Evolutionary conservation across 2,329 filamentous ascomycete species (phyloP).

Genomic region (Dissoconium aciculare): DNA sequence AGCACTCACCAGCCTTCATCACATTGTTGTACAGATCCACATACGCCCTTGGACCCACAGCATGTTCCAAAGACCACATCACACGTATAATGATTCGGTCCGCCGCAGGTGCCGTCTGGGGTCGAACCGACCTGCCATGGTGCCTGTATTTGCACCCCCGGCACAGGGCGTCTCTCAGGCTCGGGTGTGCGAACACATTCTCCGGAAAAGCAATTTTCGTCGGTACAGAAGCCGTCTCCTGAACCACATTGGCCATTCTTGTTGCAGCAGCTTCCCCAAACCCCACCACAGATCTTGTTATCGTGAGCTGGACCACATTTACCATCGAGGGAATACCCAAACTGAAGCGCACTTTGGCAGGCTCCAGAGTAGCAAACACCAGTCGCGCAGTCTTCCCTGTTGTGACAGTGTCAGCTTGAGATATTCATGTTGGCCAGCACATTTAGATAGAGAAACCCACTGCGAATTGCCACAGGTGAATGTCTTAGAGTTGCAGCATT

Average conservation of each 20-base stretch:
- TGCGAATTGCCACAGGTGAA: neutral
- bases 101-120: no score
- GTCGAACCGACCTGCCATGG: no score
- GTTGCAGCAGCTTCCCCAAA: neutral
- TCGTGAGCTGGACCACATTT: neutral
- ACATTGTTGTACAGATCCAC: no score
- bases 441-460: neutral
- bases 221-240: neutral
- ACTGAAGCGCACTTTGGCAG: neutral
- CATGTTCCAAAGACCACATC: no score
- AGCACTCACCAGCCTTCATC: no score
- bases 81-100: no score
- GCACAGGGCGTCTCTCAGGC: no score
- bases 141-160: no score
- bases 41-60: no score
- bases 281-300: neutral
- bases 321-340: neutral
- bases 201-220: neutral
- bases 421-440: neutral
- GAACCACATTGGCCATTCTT: neutral
- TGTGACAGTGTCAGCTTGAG: neutral
- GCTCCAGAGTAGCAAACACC: neutral
- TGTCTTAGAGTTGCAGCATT: neutral
- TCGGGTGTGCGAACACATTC: no score
- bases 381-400: neutral